phyloP scores from a whole-genome alignment of 2,329 filamentous ascomycete genomes.

The Biscogniauxia sp. region DNA sequence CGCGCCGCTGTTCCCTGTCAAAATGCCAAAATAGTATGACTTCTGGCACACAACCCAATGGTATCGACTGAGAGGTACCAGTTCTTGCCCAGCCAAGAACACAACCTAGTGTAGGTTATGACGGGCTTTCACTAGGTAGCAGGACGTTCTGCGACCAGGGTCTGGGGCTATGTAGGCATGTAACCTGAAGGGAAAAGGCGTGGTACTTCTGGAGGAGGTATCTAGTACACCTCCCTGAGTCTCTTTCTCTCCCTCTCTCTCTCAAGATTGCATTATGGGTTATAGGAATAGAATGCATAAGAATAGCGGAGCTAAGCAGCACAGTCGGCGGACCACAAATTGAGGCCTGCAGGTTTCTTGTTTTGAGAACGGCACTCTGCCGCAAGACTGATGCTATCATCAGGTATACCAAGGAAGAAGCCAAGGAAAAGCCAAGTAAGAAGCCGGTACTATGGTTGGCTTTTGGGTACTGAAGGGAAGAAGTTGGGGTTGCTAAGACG shows the following conservation, averaged over 20 bases:
- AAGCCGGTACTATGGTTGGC: slow-evolving; percentile 19
- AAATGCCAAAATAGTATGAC: not conserved
- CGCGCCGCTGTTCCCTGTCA: not conserved
- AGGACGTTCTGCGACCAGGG: not conserved
- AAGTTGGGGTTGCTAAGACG: slow-evolving; percentile 72
- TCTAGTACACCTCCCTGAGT: not conserved
- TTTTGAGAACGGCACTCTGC: not conserved
- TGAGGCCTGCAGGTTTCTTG: not conserved
- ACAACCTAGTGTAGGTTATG: not conserved
- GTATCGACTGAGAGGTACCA: not conserved
- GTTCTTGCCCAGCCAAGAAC: not conserved
- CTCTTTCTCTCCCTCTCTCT: not conserved
- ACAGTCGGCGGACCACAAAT: not conserved
- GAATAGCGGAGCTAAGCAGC: not conserved
- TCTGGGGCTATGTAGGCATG: not conserved
- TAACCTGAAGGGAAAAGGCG: not conserved
- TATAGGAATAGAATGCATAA: not conserved
- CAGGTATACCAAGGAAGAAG: not conserved
- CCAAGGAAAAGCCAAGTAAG: no score
- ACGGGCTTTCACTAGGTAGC: not conserved
- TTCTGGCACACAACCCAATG: not conserved
- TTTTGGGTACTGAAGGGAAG: slow-evolving; percentile 81
- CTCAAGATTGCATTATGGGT: not conserved
- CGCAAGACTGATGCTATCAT: not conserved
- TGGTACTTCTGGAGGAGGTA: not conserved